Base-by-base conservation (phyloP, 805 yeast genomes). In the Saturnispora diversa region DNA sequence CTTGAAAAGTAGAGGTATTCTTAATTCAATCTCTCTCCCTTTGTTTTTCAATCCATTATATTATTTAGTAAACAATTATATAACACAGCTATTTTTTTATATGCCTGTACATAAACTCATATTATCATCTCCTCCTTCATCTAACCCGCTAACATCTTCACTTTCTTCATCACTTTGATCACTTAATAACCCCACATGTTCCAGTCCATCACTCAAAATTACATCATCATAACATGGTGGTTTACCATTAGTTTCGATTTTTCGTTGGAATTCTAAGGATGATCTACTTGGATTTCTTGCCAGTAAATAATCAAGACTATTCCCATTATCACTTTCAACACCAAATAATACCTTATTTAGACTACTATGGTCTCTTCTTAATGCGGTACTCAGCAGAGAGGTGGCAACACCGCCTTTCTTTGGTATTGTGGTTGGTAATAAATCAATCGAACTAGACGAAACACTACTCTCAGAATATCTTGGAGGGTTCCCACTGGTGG, bases 181-280 rank as follows among this genome's bases (percentile, higher is more conserved):
- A 15, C 46, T 46, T 9, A 59, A 46, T n/a, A 58, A 43, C 3
- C 55, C 61, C 16, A 53, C 23, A 10, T 46, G 43, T 26, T 44
- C 54, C 34, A 46, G 34, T 30, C 49, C 54, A 21, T 53, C 58
- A 39, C 51, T 42, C 9, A 51, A 53, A 15, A 39, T 30, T 16
- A 32, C 31, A 6, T 49, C 39, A 32, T 58, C 55, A 41, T 57
- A 58, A 1, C 55, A 42, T 16, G 63, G 62, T 13, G 58, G 49
- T 20, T 37, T 19, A 12, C 46, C 49, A 6, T 46, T 49, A 13
- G 40, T 48, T 32, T 50, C 15, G 10, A 33, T 15, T 8, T 19
- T 25, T 20, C 21, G 15, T 15, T 27, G 47, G 22, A 49, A 52
- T n/a, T 39, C 52, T 25, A 54, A 16, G 2, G 57, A 54, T 2